Conservation (phyloP, 768 basidiomycete genomes). For the Collybia nuda region DNA sequence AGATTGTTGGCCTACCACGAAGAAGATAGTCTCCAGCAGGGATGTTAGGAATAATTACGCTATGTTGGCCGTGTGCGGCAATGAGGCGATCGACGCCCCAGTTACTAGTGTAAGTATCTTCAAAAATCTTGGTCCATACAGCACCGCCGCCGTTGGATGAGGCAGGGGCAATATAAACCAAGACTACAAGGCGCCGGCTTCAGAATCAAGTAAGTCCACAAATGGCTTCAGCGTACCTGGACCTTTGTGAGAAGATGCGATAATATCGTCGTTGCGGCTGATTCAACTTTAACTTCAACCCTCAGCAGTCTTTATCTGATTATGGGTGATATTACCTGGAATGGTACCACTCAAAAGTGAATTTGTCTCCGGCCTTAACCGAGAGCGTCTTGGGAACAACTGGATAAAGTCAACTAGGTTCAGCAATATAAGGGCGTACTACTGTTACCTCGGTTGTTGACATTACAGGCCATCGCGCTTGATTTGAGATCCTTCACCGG, state of each 20-base stretch:
- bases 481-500: conserved; percentile 34
- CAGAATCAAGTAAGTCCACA: background rate
- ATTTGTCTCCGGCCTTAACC: conserved; percentile 28
- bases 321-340: conserved; percentile 16
- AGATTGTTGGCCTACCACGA: conserved; percentile 22
- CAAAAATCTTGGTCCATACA: conserved; percentile 34
- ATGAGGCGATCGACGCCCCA: conserved; percentile 35
- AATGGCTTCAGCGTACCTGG: conserved; percentile 19
- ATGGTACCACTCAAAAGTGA: conserved; percentile 37
- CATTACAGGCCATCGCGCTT: conserved; percentile 29
- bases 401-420: conserved; percentile 5
- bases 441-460: conserved; percentile 25
- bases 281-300: background rate
- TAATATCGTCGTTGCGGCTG: conserved; percentile 36
- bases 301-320: background rate
- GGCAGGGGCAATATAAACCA: conserved; percentile 30
- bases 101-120: conserved; percentile 21
- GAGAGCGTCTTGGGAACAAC: conserved; percentile 26
- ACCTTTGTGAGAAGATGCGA: conserved; percentile 32
- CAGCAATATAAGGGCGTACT: background rate
- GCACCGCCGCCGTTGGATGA: conserved; percentile 26
- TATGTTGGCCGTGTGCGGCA: conserved; percentile 28
- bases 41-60: conserved; percentile 29
- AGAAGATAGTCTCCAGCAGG: conserved; percentile 33
- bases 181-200: conserved; percentile 13